These are phyloP conservation scores for Phytophthora citricola DNA, from an alignment of 352 stramenopile genomes.

Conservation along the genomic window DNA sequence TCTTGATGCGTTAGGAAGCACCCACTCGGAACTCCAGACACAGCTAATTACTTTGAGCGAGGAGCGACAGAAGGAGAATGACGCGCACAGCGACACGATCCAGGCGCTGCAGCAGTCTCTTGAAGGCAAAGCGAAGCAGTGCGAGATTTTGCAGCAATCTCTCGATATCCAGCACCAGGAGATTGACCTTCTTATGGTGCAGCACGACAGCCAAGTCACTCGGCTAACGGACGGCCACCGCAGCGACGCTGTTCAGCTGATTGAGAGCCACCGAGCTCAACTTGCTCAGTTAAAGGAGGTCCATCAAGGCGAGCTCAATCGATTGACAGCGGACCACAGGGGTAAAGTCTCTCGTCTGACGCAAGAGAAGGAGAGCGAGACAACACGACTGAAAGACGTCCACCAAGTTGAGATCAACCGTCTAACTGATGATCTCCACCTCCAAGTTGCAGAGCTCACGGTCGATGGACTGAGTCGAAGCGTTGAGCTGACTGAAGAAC, in stretches of 20 bases:
- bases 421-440: slow-evolving; percentile 8
- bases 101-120: slow-evolving; percentile 20
- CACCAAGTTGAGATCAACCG: neutral
- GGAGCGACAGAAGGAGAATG: slow-evolving; percentile 21
- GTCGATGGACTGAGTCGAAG: no score
- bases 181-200: slow-evolving; percentile 22
- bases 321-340: slow-evolving; percentile 10
- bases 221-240: slow-evolving; percentile 18
- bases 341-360: slow-evolving; percentile 11
- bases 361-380: no score
- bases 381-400: no score
- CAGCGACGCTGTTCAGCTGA: slow-evolving; percentile 24
- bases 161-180: slow-evolving; percentile 29
- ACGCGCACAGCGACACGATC: slow-evolving; percentile 5
- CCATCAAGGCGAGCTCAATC: slow-evolving; percentile 12
- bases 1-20: slow-evolving; percentile 14
- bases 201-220: slow-evolving; percentile 29
- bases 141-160: slow-evolving; percentile 20
- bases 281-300: slow-evolving; percentile 21
- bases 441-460: no score
- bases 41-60: slow-evolving; percentile 14
- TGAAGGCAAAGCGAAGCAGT: slow-evolving; percentile 18
- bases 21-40: slow-evolving; percentile 19
- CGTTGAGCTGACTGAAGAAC: slow-evolving; percentile 8
- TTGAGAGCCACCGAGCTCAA: slow-evolving; percentile 22